Conservation (phyloP, 164 flowering plant genomes). For the Paratinospora sagittata region DNA sequence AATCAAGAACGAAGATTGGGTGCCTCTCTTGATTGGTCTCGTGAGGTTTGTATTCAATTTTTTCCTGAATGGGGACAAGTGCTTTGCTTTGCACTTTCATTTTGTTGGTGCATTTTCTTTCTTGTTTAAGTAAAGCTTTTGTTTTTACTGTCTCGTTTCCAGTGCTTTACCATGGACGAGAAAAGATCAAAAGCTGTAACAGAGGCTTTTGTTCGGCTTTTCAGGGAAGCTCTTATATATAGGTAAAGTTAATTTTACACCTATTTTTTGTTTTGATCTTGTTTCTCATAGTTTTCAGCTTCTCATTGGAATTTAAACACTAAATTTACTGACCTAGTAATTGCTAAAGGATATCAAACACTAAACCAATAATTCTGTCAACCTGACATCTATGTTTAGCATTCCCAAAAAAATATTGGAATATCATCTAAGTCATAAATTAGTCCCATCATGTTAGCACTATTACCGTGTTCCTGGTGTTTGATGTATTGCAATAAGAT, state of each 20-base stretch:
- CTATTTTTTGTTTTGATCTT: not conserved
- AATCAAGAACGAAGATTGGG: conserved; percentile 77
- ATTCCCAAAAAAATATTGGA: too few species aligned
- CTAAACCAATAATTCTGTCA: too few species aligned
- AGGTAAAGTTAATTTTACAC: conserved; percentile 39
- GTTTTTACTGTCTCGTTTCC: conserved; percentile 7
- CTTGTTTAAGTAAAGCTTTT: not conserved
- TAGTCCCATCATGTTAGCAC: too few species aligned
- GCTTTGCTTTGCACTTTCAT: not conserved
- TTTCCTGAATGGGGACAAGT: not conserved
- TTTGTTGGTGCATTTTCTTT: not conserved
- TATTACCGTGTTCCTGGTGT: too few species aligned
- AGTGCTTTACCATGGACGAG: conserved; percentile 99
- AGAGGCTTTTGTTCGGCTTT: conserved; percentile 90
- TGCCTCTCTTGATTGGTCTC: conserved; percentile 98
- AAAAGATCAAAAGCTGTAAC: conserved; percentile 80
- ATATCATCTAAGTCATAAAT: too few species aligned
- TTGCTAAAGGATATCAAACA: too few species aligned
- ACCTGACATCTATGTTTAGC: too few species aligned
- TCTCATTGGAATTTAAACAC: not conserved
- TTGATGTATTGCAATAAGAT: too few species aligned
- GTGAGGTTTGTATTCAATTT: conserved; percentile 52
- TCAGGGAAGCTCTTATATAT: conserved; percentile 73
- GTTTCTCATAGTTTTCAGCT: not conserved
- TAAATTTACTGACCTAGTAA: not conserved